These are phyloP conservation scores for Cladorrhinum sp. DNA, from an alignment of 2,329 filamentous ascomycete species.

Conservation along the genomic window DNA sequence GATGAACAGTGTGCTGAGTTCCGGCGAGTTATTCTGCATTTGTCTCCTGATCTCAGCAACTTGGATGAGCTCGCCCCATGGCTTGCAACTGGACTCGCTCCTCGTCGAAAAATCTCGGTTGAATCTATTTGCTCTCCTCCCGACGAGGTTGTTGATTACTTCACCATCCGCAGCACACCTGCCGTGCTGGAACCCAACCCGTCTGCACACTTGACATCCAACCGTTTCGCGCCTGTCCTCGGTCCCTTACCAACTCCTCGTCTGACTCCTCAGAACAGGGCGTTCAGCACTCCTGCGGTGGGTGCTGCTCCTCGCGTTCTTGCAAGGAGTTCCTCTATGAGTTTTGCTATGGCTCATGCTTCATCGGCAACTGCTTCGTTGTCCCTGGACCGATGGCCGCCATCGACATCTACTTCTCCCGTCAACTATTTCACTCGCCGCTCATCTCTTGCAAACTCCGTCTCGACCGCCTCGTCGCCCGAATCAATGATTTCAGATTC, in stretches of 20 bases:
- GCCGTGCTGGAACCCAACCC: slow-evolving; percentile 50
- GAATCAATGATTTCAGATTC: slow-evolving; percentile 66
- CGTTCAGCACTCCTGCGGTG: slow-evolving; percentile 60
- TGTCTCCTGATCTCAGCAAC: slow-evolving; percentile 59
- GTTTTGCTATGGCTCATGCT: slow-evolving; percentile 57
- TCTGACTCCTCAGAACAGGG: slow-evolving; percentile 54
- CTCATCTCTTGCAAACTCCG: slow-evolving; percentile 61
- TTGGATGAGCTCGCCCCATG: slow-evolving; percentile 47
- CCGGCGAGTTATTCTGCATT: slow-evolving; percentile 55
- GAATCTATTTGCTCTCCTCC: slow-evolving; percentile 44
- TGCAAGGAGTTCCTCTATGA: slow-evolving; percentile 55
- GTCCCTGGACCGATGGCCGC: slow-evolving; percentile 52
- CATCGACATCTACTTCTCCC: slow-evolving; percentile 49
- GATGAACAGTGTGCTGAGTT: slow-evolving; percentile 53
- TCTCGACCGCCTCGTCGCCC: slow-evolving; percentile 62
- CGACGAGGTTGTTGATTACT: neutral
- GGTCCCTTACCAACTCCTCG: slow-evolving; percentile 58
- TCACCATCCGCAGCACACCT: slow-evolving; percentile 36
- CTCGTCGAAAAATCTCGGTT: slow-evolving; percentile 37
- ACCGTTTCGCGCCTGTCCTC: slow-evolving; percentile 50
- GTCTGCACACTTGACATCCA: slow-evolving; percentile 40
- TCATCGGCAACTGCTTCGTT: slow-evolving; percentile 46
- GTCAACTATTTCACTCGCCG: slow-evolving; percentile 52
- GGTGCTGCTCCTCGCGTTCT: slow-evolving; percentile 51
- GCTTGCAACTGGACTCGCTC: slow-evolving; percentile 30